Evolutionary conservation across 73 alveolate species (phyloP).

Genomic region (Paramecium biaurelia): DNA sequence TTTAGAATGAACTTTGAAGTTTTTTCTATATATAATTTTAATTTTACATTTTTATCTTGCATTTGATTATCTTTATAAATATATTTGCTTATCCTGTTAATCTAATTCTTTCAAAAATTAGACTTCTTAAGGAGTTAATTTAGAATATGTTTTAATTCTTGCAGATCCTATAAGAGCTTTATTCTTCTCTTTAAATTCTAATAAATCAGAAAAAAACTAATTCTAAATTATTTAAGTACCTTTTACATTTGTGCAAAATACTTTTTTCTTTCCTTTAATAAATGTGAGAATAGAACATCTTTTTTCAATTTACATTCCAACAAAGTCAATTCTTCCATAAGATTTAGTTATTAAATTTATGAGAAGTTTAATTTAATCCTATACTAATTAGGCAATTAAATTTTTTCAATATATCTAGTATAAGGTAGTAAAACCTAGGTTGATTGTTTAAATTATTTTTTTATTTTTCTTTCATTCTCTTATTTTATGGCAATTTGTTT

Average conservation of each 20-base stretch:
- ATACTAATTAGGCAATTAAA: background rate
- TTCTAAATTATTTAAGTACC: background rate
- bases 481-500: background rate
- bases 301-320: background rate
- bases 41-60: background rate
- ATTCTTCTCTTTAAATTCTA: background rate
- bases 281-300: background rate
- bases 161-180: background rate
- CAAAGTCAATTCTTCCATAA: background rate
- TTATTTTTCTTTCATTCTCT: background rate
- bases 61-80: background rate
- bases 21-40: background rate
- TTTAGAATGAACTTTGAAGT: background rate
- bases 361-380: background rate
- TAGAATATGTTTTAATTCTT: background rate
- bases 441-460: background rate
- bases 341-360: background rate
- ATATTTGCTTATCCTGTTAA: background rate
- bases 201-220: background rate
- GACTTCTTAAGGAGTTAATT: background rate
- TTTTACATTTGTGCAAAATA: background rate
- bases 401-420: background rate
- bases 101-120: background rate
- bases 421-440: background rate
- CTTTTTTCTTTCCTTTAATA: background rate